Conservation (phyloP, 2,329 filamentous ascomycete genomes). For the Hypoxylon sp. region DNA sequence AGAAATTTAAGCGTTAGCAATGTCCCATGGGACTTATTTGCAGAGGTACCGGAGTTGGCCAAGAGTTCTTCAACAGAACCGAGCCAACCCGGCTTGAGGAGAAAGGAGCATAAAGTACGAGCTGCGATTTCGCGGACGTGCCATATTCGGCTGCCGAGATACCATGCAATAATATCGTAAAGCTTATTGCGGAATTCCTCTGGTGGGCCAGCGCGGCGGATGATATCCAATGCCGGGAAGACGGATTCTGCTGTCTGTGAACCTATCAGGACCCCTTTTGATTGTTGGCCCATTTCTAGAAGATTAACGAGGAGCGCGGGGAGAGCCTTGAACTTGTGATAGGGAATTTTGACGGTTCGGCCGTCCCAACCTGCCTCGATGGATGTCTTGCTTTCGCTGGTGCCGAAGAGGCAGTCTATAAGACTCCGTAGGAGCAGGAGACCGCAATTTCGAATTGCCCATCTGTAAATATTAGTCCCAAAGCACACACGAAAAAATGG, state of each 20-base stretch:
- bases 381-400: conserved; percentile 74
- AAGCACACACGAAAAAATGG: background rate
- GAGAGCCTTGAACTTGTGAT: conserved; percentile 75
- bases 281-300: conserved; percentile 64
- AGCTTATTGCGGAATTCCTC: conserved; percentile 66
- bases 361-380: conserved; percentile 74
- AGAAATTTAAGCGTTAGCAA: conserved; percentile 68
- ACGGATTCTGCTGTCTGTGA: conserved; percentile 74
- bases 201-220: conserved; percentile 77
- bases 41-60: conserved; percentile 48
- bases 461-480: conserved; percentile 61
- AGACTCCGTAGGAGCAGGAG: conserved; percentile 88
- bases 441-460: conserved; percentile 95
- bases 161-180: conserved; percentile 67
- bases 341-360: conserved; percentile 73
- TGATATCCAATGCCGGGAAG: conserved; percentile 85
- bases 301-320: conserved; percentile 72
- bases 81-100: conserved; percentile 65
- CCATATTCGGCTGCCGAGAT: conserved; percentile 79
- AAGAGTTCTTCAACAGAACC: conserved; percentile 55
- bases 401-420: conserved; percentile 82
- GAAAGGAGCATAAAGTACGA: conserved; percentile 74
- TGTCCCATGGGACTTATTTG: conserved; percentile 70
- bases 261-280: conserved; percentile 46
- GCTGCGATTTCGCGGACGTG: conserved; percentile 85